These are phyloP conservation scores for Hericium alpestre DNA, from an alignment of 768 basidiomycete species.

Conservation along the genomic window DNA sequence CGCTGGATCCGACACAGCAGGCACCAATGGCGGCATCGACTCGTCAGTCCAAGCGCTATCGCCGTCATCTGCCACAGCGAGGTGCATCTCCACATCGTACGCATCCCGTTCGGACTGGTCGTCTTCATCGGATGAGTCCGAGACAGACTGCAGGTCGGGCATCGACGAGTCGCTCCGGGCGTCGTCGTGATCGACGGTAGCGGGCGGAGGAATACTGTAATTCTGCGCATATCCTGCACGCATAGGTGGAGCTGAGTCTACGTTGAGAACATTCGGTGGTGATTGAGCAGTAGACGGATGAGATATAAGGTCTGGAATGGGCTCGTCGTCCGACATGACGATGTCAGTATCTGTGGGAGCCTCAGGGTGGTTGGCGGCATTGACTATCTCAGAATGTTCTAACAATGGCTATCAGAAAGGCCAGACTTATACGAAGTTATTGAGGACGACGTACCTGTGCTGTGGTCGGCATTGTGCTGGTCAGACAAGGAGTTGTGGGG, in stretches of 20 bases:
- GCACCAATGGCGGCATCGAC: not conserved
- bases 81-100: conserved; percentile 12
- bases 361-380: no score
- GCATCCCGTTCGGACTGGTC: conserved; percentile 6
- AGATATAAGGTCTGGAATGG: no score
- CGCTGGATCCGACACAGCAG: not conserved
- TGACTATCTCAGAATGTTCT: no score
- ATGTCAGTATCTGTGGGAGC: no score
- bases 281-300: no score
- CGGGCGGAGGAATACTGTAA: not conserved
- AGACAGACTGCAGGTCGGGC: conserved; percentile 2
- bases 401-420: no score
- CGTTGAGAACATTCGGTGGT: no score
- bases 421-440: no score
- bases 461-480: no score
- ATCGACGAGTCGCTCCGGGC: not conserved
- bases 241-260: not conserved
- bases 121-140: not conserved
- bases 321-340: no score
- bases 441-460: no score
- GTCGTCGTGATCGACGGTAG: not conserved
- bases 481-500: conserved; percentile 41
- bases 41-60: not conserved
- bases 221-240: not conserved
- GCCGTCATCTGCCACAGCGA: conserved; percentile 1